These are phyloP conservation scores for Candida pini DNA, from an alignment of 805 yeast genomes.

Conservation along the genomic window DNA sequence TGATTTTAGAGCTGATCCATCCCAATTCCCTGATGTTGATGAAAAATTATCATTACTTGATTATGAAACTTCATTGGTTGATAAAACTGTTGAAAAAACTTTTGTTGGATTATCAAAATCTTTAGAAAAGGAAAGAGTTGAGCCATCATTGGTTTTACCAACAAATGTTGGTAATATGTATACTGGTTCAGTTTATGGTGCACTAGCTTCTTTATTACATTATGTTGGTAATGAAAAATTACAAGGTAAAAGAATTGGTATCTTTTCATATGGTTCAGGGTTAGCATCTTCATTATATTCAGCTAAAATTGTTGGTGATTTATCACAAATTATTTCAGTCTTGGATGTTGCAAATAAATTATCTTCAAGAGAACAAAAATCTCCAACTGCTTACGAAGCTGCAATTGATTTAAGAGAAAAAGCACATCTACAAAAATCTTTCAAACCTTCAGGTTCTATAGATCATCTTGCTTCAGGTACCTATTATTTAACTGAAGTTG, in stretches of 20 bases:
- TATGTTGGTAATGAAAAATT: conserved; percentile 69
- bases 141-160: conserved; percentile 78
- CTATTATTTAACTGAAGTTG: conserved; percentile 77
- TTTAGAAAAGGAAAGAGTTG: conserved; percentile 59
- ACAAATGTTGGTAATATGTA: conserved; percentile 98
- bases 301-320: conserved; percentile 74
- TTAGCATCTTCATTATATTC: conserved; percentile 88
- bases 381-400: conserved; percentile 78
- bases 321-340: conserved; percentile 54
- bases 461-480: conserved; percentile 70
- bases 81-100: conserved; percentile 77
- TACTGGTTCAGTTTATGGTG: conserved; percentile 88
- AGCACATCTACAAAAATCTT: conserved; percentile 76
- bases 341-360: conserved; percentile 68
- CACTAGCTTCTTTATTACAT: conserved; percentile 75
- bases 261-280: conserved; percentile 98
- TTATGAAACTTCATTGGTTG: conserved; percentile 75
- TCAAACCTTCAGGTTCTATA: conserved; percentile 72
- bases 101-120: conserved; percentile 76
- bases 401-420: conserved; percentile 84
- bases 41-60: conserved; percentile 45
- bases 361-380: conserved; percentile 52
- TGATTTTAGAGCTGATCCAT: conserved; percentile 73
- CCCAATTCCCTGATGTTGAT: conserved; percentile 53
- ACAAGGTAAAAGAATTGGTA: conserved; percentile 79